These are phyloP conservation scores for Ceratobasidium sp. DNA, from an alignment of 1,284 basidiomycete species.

Conservation along the genomic window DNA sequence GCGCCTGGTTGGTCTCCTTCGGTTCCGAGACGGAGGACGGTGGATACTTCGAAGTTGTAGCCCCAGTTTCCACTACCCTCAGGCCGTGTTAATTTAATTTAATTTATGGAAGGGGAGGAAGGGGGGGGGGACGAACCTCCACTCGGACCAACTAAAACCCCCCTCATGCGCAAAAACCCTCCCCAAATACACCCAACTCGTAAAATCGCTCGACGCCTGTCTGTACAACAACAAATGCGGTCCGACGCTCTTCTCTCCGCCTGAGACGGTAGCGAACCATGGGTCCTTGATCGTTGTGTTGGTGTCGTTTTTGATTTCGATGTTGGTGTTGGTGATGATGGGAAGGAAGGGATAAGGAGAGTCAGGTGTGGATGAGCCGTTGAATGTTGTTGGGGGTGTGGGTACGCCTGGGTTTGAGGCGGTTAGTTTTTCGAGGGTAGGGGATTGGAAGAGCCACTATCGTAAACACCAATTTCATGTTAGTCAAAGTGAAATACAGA, in stretches of 20 bases:
- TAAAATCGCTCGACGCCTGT: conserved; percentile 35
- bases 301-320: no score
- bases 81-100: not conserved
- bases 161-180: conserved; percentile 26
- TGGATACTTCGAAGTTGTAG: conserved; percentile 40
- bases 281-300: conserved; percentile 31
- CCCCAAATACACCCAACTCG: conserved; percentile 38
- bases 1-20: conserved; percentile 38
- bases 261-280: conserved; percentile 39
- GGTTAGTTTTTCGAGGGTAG: conserved; percentile 25
- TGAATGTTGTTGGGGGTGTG: conserved; percentile 33
- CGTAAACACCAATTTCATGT: not conserved
- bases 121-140: conserved; percentile 18
- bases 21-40: conserved; percentile 36
- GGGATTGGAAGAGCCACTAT: conserved; percentile 43
- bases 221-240: conserved; percentile 38
- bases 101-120: no score
- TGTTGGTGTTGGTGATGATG: conserved; percentile 15
- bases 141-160: conserved; percentile 25
- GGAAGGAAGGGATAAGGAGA: no score
- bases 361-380: conserved; percentile 27
- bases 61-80: conserved; percentile 38
- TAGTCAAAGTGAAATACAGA: not conserved
- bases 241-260: conserved; percentile 30
- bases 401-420: conserved; percentile 29